phyloP scores from a whole-genome alignment of 345 rosid species.

The Hibiscus mutabilis region DNA sequence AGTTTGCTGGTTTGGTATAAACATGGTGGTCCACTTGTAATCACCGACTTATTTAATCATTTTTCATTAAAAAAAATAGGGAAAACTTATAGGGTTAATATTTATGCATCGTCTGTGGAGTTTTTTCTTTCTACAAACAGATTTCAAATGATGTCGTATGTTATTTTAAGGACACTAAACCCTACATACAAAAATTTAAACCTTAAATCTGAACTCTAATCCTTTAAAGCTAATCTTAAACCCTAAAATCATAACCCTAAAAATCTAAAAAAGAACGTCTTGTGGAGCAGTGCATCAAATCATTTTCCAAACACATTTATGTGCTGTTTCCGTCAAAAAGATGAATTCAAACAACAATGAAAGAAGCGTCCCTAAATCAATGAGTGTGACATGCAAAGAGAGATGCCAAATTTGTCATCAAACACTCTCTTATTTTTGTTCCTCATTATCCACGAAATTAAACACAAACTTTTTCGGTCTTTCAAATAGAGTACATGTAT shows the following conservation, averaged over 20 bases:
- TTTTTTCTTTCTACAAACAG: too few relatives aligned
- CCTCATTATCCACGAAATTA: constrained; percentile 26
- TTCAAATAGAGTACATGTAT: too few relatives aligned
- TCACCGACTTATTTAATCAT: not conserved
- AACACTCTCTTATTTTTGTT: not conserved
- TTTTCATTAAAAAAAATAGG: not conserved
- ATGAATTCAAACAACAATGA: constrained; percentile 4
- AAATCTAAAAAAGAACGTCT: too few relatives aligned
- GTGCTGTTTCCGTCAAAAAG: constrained; percentile 13
- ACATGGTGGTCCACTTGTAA: not conserved
- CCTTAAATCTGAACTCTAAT: too few relatives aligned
- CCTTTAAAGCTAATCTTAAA: too few relatives aligned
- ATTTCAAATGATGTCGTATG: too few relatives aligned
- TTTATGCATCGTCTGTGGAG: too few relatives aligned
- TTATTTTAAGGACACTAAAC: too few relatives aligned
- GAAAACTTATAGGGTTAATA: not conserved
- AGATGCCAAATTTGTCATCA: constrained; percentile 13
- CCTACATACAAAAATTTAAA: too few relatives aligned
- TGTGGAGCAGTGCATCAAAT: too few relatives aligned
- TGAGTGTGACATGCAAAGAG: constrained; percentile 13
- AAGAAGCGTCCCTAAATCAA: not conserved
- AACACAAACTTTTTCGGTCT: not conserved
- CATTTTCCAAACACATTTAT: too few relatives aligned
- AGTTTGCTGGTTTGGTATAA: not conserved
- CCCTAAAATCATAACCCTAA: too few relatives aligned